A percentile compares a stretch with the other conserved stretches of the same genome.
Conservation (phyloP, 2,329 filamentous ascomycete species). For the Calonectria pauciramosa region DNA sequence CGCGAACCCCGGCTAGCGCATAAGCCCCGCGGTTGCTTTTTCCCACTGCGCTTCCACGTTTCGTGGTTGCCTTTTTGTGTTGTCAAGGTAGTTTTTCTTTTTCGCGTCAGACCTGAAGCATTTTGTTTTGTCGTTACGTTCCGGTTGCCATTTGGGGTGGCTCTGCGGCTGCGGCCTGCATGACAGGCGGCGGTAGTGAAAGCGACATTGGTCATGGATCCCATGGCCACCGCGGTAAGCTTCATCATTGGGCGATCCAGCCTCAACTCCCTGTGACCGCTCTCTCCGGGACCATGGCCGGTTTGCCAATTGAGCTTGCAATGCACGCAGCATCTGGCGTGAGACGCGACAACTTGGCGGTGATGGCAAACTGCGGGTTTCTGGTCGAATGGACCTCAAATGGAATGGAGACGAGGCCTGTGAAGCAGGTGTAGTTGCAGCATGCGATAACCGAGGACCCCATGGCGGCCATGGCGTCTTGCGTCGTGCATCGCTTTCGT, state of each 20-base stretch:
- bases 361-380: background rate
- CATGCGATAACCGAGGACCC: constrained; percentile 41
- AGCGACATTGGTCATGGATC: constrained; percentile 37
- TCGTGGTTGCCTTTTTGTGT: constrained; percentile 19
- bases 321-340: background rate
- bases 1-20: constrained; percentile 19
- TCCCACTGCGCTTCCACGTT: constrained; percentile 26
- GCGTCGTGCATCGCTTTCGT: constrained; percentile 1
- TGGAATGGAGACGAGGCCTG: background rate
- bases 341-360: constrained; percentile 1
- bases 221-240: constrained; percentile 22
- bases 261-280: constrained; percentile 4
- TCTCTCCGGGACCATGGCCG: background rate
- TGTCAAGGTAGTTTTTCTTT: constrained; percentile 23
- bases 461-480: constrained; percentile 25
- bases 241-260: constrained; percentile 12
- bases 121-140: constrained; percentile 3
- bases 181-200: constrained; percentile 25
- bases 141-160: constrained; percentile 18
- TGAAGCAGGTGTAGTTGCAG: constrained; percentile 7
- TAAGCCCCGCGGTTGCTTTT: constrained; percentile 24
- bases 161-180: constrained; percentile 38
- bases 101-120: constrained; percentile 1
- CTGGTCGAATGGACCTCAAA: background rate
- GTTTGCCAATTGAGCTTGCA: constrained; percentile 5